Evolutionary conservation across 305 asterid genomes (phyloP), one percentile per base, ranked within the genome.

Genomic region (Plantago coronopus): DNA sequence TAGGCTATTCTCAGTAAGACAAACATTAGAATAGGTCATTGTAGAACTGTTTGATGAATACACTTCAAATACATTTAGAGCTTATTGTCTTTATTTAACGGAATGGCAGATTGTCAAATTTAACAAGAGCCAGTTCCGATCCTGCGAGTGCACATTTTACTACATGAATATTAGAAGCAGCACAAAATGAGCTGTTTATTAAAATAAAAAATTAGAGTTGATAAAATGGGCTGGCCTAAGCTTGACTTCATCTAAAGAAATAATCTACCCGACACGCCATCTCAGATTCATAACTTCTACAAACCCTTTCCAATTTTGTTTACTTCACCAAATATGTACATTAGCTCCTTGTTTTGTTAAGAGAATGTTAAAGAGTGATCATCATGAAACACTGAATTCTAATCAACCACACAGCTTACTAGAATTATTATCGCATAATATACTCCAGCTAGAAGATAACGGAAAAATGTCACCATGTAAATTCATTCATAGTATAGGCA

Each of bases 401-500:
- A 34, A 34, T 34, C 40, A 34, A 12, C 25, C 58, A 23, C 1
- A 20, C 5, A 5, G 58, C 58, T 15, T 15, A 1, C 40, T 15
- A 53, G 14, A 14, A 53, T 5, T 2, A 15, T 20, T 53, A 22
- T 18, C 40, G 7, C 27, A 15, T 53, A 15, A 57, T 19, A 22
- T 49, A 47, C 22, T 62, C 17, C 17, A 20, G 8, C 56, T 38
- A 22, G 6, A 57, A 70, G 42, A 22, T 45, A 47, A 59, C 5
- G 21, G 23, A 51, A 17, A 21, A 18, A 34, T 22, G 45, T 43
- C 50, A 14, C 22, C 29, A 42, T 11, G 31, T 2, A 37, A 53
- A 54, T 67, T 50, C 55, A 57, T 53, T 22, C 18, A 58, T 42
- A 49, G 53, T 18, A 55, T 22, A 20, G 40, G 40, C 40, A 9